Evolutionary conservation across 805 yeast genomes (phyloP).

Genomic region (Candida pini): DNA sequence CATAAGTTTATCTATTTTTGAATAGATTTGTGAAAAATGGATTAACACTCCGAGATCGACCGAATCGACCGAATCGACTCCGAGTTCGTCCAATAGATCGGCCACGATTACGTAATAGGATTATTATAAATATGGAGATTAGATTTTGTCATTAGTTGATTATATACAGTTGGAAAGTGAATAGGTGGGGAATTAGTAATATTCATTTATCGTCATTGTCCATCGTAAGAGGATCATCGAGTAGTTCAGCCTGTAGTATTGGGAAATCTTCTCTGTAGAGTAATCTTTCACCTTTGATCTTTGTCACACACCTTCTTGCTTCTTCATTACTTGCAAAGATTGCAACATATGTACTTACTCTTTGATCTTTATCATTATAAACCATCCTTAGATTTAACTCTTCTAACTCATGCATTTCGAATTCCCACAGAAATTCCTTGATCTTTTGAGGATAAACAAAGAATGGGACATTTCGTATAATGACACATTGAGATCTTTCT

Average conservation of each 20-base stretch:
- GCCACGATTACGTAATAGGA: no score
- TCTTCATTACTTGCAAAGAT: conserved; percentile 40
- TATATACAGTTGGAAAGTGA: no score
- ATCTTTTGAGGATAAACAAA: conserved; percentile 35
- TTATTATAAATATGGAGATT: no score
- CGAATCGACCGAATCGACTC: no score
- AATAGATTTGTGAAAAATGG: no score
- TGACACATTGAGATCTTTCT: conserved; percentile 29
- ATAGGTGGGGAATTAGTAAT: no score
- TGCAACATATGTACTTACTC: conserved; percentile 30
- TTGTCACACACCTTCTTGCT: conserved; percentile 46
- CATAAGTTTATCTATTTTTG: no score
- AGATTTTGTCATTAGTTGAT: no score
- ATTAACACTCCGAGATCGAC: no score
- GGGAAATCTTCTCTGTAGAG: conserved; percentile 25
- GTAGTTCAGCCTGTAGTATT: conserved; percentile 28
- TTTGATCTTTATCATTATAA: conserved; percentile 4
- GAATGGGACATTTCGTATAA: conserved; percentile 43
- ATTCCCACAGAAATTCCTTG: conserved; percentile 40
- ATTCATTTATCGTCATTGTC: no score
- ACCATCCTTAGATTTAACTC: conserved; percentile 13
- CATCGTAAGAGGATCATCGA: conserved; percentile 16
- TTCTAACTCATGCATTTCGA: conserved; percentile 32
- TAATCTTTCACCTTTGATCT: conserved; percentile 42
- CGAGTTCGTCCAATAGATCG: no score